These are phyloP conservation scores for Rhizopus stolonifer DNA, from an alignment of 371 early-diverging fungal species.

Conservation along the genomic window DNA sequence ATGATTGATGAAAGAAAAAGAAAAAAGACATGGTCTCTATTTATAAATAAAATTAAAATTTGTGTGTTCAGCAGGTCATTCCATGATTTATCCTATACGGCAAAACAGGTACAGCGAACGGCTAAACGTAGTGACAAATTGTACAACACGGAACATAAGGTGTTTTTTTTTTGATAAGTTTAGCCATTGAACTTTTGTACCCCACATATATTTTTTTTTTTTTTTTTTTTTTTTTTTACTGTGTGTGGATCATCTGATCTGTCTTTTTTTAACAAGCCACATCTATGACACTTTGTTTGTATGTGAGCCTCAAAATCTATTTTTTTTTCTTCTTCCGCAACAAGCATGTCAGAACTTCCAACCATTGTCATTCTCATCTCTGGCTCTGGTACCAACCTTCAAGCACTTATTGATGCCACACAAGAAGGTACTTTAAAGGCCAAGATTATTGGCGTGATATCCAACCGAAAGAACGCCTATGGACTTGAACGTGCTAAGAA, in stretches of 20 bases:
- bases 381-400: conserved; percentile 94
- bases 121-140: no score
- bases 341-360: conserved; percentile 26
- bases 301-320: conserved; percentile 6
- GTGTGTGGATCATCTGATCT: background rate
- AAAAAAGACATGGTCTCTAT: no score
- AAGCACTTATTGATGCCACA: conserved; percentile 91
- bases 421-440: conserved; percentile 53
- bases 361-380: conserved; percentile 90
- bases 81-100: no score
- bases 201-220: no score
- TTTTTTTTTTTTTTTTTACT: no score
- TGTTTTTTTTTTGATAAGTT: no score
- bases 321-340: background rate
- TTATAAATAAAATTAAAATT: no score
- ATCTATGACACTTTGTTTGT: conserved; percentile 13
- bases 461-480: conserved; percentile 78
- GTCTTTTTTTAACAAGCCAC: conserved; percentile 15
- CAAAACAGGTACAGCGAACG: no score
- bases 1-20: no score
- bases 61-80: no score
- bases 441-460: conserved; percentile 69
- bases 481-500: conserved; percentile 82
- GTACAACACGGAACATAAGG: no score
- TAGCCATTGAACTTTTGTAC: no score